Base-by-base conservation (phyloP, 2,329 filamentous ascomycete genomes). In the Cercospora sp. region DNA sequence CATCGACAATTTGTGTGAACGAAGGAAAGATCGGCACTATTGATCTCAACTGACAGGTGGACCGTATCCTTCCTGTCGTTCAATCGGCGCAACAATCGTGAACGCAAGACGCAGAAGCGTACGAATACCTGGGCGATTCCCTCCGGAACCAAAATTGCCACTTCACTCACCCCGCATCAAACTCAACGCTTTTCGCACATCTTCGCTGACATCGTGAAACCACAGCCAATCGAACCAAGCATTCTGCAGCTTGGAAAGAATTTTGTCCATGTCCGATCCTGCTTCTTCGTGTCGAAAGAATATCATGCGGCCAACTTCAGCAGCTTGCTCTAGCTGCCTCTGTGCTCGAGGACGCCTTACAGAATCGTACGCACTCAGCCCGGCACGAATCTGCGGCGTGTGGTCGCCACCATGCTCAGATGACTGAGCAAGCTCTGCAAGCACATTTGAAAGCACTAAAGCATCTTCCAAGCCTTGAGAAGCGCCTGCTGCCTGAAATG, bases 381-480 rank as follows among this genome's bases (percentile, higher is more conserved):
- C 66, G n/a, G 26, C 21, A 9, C 45, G 28, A 13, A 68, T 16
- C 8, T 66, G 59, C 4, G 61, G 12, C 18, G 32, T 10, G 3
- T 21, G 26, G 7, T 12, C 3, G 9, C n/a, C 21, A 9, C 18
- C 30, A n/a, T 8, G n/a, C 18, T 34, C 10, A 12, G 16, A 59
- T 7, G 40, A 37, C 8, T 21, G 45, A 32, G 16, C 43, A 10
- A 63, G 40, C 16, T 32, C 61, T 12, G 60, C 57, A 1, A 70
- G 60, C 13, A 68, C 21, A 45, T 66, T 64, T 12, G 66, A 53
- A 16, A 87, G 79, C 0, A 83, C 75, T 21, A 85, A 79, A 1
- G 81, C 82, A 69, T 88, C 86, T 74, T 88, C 86, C 65, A 88
- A 81, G 16, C 85, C 86, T 73, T 85, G 83, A 2, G 85, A 85